Evolutionary conservation across 2,329 filamentous ascomycete genomes (phyloP).

Genomic region (Simplicillium sp.): DNA sequence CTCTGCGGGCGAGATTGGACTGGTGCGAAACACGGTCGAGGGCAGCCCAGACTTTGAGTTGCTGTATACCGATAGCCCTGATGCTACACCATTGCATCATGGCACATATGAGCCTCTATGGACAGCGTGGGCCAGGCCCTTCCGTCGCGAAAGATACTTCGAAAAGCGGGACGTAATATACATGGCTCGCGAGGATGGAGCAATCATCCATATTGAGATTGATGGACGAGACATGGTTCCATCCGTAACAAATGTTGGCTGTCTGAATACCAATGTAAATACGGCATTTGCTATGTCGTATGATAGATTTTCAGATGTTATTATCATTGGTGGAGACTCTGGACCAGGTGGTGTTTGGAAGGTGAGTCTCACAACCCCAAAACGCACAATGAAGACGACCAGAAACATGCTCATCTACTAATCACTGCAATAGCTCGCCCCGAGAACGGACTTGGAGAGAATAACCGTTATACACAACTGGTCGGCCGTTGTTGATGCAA

Average conservation of each 20-base stretch:
- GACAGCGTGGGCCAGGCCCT: constrained; percentile 76
- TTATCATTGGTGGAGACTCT: constrained; percentile 70
- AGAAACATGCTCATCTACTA: not conserved
- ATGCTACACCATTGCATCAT: constrained; percentile 34
- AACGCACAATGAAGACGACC: constrained; percentile 1
- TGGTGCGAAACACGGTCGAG: constrained; percentile 45
- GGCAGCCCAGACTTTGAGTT: constrained; percentile 37
- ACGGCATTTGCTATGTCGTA: constrained; percentile 73
- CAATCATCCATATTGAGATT: constrained; percentile 64
- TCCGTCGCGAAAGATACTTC: constrained; percentile 54
- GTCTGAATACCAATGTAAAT: constrained; percentile 63
- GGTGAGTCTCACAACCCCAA: constrained; percentile 32
- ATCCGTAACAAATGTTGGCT: constrained; percentile 49
- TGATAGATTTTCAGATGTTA: constrained; percentile 60
- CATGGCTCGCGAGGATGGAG: constrained; percentile 78
- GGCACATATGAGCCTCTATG: constrained; percentile 51
- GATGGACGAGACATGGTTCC: constrained; percentile 45
- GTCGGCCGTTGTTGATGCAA: constrained; percentile 48
- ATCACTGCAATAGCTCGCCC: constrained; percentile 33
- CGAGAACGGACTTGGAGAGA: constrained; percentile 38
- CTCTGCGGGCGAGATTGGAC: constrained; percentile 47
- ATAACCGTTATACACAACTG: constrained; percentile 49
- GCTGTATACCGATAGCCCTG: constrained; percentile 29
- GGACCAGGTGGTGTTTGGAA: constrained; percentile 70
- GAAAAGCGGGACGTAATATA: constrained; percentile 69